These are phyloP conservation scores for Cornus kousa DNA, from an alignment of 148 eudicot species.

Conservation along the genomic window DNA sequence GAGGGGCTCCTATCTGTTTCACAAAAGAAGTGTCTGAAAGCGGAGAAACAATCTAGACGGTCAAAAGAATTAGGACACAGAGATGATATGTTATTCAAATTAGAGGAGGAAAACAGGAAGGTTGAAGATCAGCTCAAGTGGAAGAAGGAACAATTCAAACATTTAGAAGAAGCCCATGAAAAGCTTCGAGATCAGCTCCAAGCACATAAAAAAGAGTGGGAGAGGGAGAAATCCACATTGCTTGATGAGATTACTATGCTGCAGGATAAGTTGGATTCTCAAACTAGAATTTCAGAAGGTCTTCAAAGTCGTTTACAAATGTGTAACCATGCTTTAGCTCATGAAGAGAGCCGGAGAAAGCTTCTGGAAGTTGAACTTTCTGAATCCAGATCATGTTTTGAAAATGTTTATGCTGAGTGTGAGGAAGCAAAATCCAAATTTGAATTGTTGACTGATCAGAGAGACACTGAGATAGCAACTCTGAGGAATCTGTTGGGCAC, in stretches of 20 bases:
- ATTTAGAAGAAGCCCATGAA: constrained; percentile 75
- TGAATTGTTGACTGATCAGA: constrained; percentile 36
- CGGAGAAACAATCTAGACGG: constrained; percentile 7
- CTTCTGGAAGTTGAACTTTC: constrained; percentile 52
- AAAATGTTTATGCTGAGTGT: constrained; percentile 33
- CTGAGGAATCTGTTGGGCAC: constrained; percentile 55
- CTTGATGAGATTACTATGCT: constrained; percentile 57
- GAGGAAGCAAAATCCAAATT: constrained; percentile 39
- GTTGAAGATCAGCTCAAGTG: constrained; percentile 75
- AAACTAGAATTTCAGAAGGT: constrained; percentile 34
- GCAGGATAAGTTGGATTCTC: constrained; percentile 50
- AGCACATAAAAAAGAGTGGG: constrained; percentile 57
- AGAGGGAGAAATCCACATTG: constrained; percentile 55
- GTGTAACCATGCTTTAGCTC: constrained; percentile 67
- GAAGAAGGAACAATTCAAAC: constrained; percentile 77
- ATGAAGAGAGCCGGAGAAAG: constrained; percentile 65
- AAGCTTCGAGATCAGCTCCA: constrained; percentile 47
- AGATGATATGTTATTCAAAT: constrained; percentile 39
- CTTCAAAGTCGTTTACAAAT: constrained; percentile 44
- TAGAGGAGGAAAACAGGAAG: constrained; percentile 57
- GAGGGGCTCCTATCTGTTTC: neutral
- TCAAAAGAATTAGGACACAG: constrained; percentile 32
- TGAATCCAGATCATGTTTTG: constrained; percentile 43
- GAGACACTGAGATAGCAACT: constrained; percentile 42
- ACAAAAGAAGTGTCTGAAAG: neutral